Percentiles rank a stretch among this genome's conserved stretches.
These are phyloP conservation scores for Tillandsia fasciculata DNA, from an alignment of 176 grass and related monocot species.

Conservation along the genomic window DNA sequence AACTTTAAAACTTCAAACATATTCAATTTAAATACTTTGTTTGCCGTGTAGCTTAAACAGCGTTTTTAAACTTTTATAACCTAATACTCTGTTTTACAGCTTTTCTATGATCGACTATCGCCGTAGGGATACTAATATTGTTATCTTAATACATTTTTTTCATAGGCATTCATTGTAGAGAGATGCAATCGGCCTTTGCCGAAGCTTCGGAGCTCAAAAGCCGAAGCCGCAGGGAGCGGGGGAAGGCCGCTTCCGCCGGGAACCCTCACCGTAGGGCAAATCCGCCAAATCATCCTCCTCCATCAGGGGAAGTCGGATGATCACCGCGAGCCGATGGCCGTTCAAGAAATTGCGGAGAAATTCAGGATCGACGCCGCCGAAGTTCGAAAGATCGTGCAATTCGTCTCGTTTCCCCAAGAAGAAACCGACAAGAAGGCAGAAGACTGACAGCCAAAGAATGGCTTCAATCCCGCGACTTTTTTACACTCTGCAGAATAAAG, in stretches of 20 bases:
- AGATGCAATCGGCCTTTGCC: slow-evolving; percentile 43
- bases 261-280: slow-evolving; percentile 30
- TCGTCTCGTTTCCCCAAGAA: slow-evolving; percentile 39
- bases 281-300: slow-evolving; percentile 53
- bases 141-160: not conserved
- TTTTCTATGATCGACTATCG: no score
- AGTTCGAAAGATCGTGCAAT: slow-evolving; percentile 49
- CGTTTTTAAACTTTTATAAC: no score
- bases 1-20: no score
- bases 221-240: slow-evolving; percentile 20
- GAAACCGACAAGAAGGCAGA: slow-evolving; percentile 22
- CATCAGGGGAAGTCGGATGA: slow-evolving; percentile 44
- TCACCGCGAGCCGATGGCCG: slow-evolving; percentile 34
- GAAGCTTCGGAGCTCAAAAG: slow-evolving; percentile 43
- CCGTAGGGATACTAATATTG: no score
- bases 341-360: slow-evolving; percentile 40
- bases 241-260: slow-evolving; percentile 42
- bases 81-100: no score
- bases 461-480: no score
- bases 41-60: no score
- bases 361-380: slow-evolving; percentile 38
- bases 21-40: no score
- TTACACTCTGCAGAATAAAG: no score
- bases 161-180: slow-evolving; percentile 45
- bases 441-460: not conserved